These are phyloP conservation scores for Naegleria lovaniensis DNA, from an alignment of 208 protist genomes.

Conservation along the genomic window DNA sequence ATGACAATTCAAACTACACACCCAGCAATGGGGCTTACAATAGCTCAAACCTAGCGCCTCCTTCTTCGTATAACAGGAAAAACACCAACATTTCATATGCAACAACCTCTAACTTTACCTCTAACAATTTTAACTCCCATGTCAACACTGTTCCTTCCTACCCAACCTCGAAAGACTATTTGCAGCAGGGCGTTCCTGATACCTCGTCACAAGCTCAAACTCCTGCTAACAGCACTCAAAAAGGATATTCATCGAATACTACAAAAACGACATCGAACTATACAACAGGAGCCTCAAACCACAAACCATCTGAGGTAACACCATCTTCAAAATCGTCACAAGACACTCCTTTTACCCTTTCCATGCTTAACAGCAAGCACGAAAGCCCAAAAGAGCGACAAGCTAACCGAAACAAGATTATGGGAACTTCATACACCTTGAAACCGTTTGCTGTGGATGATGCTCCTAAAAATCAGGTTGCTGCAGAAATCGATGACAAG, in stretches of 20 bases:
- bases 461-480: neutral
- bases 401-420: neutral
- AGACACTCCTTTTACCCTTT: too few species aligned
- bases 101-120: neutral
- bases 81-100: neutral
- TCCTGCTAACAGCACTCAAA: neutral
- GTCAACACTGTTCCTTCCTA: too few species aligned
- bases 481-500: neutral
- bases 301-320: too few species aligned
- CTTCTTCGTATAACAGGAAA: neutral
- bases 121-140: neutral
- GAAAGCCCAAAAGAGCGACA: neutral
- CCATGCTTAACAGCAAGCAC: neutral
- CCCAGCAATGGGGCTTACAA: neutral
- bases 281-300: too few species aligned
- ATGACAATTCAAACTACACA: too few species aligned
- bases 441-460: neutral
- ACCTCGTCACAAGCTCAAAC: neutral
- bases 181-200: neutral
- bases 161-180: too few species aligned
- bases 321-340: too few species aligned
- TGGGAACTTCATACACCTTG: neutral
- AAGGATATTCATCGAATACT: too few species aligned
- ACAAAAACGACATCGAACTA: too few species aligned
- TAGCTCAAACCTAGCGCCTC: neutral